Percentiles rank a stretch among this genome's conserved stretches.
phyloP scores from a whole-genome alignment of 129 eudicot genomes.

The Apium graveolens region DNA sequence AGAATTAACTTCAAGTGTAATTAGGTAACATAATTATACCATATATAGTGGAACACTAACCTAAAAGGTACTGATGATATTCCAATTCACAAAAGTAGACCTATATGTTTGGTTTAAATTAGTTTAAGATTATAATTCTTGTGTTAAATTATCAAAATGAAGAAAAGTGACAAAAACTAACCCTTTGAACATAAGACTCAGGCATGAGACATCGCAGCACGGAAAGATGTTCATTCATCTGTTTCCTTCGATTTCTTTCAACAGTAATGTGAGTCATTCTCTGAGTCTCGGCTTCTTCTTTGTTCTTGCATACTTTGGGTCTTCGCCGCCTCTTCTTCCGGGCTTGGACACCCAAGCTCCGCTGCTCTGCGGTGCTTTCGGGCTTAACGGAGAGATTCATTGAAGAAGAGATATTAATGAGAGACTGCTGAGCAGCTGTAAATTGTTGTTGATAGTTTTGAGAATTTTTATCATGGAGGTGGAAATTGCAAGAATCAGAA shows the following conservation, averaged over 20 bases:
- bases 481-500: conserved; percentile 23
- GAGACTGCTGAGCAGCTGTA: neutral
- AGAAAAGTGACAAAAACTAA: conserved; percentile 13
- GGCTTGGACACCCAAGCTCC: conserved; percentile 35
- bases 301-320: conserved; percentile 75
- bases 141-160: neutral
- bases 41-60: neutral
- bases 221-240: conserved; percentile 89
- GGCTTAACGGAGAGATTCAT: conserved; percentile 1
- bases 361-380: conserved; percentile 13
- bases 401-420: neutral
- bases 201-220: conserved; percentile 95
- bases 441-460: conserved; percentile 22
- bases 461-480: conserved; percentile 2
- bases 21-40: neutral
- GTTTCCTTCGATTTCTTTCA: conserved; percentile 89
- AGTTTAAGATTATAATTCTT: neutral
- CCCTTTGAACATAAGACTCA: conserved; percentile 92
- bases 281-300: conserved; percentile 93
- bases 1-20: neutral
- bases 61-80: neutral
- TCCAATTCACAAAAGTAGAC: neutral
- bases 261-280: conserved; percentile 97
- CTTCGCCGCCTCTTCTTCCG: conserved; percentile 76
- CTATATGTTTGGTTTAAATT: neutral